phyloP scores from a whole-genome alignment of 2,329 filamentous ascomycete genomes.

The Fusarium sp. region DNA sequence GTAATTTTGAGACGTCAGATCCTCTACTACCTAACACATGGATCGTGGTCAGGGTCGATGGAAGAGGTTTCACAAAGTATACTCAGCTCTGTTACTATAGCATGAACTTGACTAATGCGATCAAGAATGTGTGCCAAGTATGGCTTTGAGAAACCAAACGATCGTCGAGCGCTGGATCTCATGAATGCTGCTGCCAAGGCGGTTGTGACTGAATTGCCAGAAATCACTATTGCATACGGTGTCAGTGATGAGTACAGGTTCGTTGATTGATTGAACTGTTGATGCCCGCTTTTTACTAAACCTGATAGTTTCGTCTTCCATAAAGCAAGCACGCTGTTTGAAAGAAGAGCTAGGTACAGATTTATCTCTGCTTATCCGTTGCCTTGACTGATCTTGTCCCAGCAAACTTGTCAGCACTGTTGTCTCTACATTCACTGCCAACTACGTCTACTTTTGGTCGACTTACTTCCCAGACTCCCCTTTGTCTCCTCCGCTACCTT shows the following conservation, averaged over 20 bases:
- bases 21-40: constrained; percentile 88
- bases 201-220: constrained; percentile 85
- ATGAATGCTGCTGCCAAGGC: constrained; percentile 95
- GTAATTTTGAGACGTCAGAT: constrained; percentile 87
- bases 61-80: constrained; percentile 94
- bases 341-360: constrained; percentile 81
- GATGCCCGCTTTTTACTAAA: constrained; percentile 7
- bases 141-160: constrained; percentile 91
- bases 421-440: constrained; percentile 92
- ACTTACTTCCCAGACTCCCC: constrained; percentile 78
- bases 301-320: constrained; percentile 84
- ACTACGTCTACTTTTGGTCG: constrained; percentile 87
- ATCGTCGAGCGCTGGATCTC: constrained; percentile 84
- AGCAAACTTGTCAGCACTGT: constrained; percentile 94
- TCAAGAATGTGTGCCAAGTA: constrained; percentile 84
- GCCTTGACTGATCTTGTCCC: constrained; percentile 22
- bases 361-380: background rate
- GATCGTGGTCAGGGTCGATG: constrained; percentile 95
- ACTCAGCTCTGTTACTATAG: constrained; percentile 15
- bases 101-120: constrained; percentile 31
- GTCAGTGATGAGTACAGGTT: constrained; percentile 94
- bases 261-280: background rate
- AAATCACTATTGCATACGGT: constrained; percentile 90
- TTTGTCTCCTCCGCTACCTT: constrained; percentile 81
- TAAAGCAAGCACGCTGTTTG: constrained; percentile 84